These are phyloP conservation scores for Spergularia bocconei DNA, from an alignment of 148 eudicot species.

Conservation along the genomic window DNA sequence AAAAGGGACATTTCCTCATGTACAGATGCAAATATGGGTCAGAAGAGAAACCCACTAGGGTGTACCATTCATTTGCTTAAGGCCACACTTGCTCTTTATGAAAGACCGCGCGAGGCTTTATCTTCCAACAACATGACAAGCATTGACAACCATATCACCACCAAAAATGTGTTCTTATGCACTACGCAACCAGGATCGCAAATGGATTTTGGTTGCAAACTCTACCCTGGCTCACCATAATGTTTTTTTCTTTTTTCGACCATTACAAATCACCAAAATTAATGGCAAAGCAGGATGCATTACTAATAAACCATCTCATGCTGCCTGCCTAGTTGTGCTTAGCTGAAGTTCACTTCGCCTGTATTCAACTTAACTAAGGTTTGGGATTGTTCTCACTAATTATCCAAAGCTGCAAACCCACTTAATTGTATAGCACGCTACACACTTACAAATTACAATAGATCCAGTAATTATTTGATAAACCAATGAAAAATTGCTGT, in stretches of 20 bases:
- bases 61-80: neutral
- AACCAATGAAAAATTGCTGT: neutral
- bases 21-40: neutral
- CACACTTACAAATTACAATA: neutral
- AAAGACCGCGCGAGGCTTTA: neutral
- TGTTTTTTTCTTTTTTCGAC: neutral
- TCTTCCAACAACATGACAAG: neutral
- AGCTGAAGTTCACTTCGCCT: neutral
- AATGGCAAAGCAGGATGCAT: neutral
- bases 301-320: neutral
- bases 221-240: neutral
- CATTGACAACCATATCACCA: neutral
- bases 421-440: neutral
- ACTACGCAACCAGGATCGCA: neutral
- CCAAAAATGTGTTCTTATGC: neutral
- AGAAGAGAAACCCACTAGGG: neutral
- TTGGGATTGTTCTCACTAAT: neutral
- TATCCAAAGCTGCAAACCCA: neutral
- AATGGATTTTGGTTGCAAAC: neutral
- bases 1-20: neutral
- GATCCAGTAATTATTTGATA: neutral
- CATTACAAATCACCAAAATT: neutral
- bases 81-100: neutral
- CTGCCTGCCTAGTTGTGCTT: neutral
- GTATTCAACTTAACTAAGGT: neutral